phyloP scores from a whole-genome alignment of 805 yeast genomes.

The Wickerhamomyces alni region DNA sequence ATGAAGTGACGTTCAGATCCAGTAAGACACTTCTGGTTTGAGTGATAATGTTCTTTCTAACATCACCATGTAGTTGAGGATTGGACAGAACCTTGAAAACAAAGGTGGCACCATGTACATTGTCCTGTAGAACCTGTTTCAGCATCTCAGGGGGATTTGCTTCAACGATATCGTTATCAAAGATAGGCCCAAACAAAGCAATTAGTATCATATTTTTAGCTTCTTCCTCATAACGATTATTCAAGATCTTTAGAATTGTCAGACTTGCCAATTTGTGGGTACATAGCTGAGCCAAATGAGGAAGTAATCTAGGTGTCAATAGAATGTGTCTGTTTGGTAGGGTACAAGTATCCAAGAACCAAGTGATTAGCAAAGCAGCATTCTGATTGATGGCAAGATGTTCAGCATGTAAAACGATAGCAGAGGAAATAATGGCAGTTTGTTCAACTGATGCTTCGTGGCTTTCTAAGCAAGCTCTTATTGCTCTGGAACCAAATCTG shows the following conservation, averaged over 20 bases:
- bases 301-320: constrained; percentile 55
- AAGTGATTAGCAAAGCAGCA: constrained; percentile 84
- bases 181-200: constrained; percentile 54
- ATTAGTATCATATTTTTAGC: constrained; percentile 58
- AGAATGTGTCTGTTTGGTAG: constrained; percentile 59
- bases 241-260: constrained; percentile 73
- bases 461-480: constrained; percentile 87
- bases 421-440: constrained; percentile 63
- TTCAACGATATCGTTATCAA: constrained; percentile 13
- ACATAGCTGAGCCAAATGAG: constrained; percentile 58
- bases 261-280: constrained; percentile 81
- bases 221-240: constrained; percentile 56
- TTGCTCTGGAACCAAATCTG: constrained; percentile 92
- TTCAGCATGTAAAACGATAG: constrained; percentile 72
- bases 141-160: constrained; percentile 41
- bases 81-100: constrained; percentile 73
- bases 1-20: constrained; percentile 47
- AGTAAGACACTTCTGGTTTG: constrained; percentile 60
- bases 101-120: constrained; percentile 67
- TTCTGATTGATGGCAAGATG: constrained; percentile 77
- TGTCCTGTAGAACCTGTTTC: constrained; percentile 59
- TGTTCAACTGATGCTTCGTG: constrained; percentile 63
- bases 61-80: constrained; percentile 53
- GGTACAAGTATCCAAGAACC: constrained; percentile 87
- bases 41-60: constrained; percentile 50